These are phyloP conservation scores for Linderniella brevidens DNA, from an alignment of 257 asterid genomes.

Conservation along the genomic window DNA sequence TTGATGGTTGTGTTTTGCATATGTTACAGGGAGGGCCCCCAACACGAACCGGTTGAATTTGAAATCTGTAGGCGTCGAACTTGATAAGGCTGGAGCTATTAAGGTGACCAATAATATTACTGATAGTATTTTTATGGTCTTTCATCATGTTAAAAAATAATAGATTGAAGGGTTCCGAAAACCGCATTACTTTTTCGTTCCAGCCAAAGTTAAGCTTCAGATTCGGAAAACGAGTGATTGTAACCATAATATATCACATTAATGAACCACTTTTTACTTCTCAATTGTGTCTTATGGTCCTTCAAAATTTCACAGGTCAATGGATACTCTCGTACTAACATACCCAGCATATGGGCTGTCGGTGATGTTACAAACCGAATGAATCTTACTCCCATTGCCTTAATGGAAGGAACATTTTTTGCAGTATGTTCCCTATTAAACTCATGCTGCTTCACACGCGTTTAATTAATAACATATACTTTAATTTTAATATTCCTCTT, in stretches of 20 bases:
- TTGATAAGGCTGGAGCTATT: conserved; percentile 44
- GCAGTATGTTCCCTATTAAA: conserved; percentile 42
- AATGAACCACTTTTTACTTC: not conserved
- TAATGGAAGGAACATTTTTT: conserved; percentile 85
- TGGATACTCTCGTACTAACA: conserved; percentile 60
- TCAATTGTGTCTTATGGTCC: not conserved
- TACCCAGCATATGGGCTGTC: conserved; percentile 97
- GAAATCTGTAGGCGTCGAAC: conserved; percentile 66
- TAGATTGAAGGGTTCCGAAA: not conserved
- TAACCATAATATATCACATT: not conserved
- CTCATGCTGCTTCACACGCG: not conserved
- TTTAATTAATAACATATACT: not conserved
- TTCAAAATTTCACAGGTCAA: conserved; percentile 39
- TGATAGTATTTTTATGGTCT: not conserved
- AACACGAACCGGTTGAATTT: conserved; percentile 72
- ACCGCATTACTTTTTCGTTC: not conserved
- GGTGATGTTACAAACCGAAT: conserved; percentile 88
- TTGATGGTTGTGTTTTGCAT: conserved; percentile 6
- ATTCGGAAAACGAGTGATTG: not conserved
- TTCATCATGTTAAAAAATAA: not conserved
- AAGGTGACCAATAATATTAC: conserved; percentile 27
- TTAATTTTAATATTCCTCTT: not conserved
- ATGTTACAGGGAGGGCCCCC: conserved; percentile 60
- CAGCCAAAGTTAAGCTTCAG: not conserved
- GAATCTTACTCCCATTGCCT: conserved; percentile 98